phyloP scores from a whole-genome alignment of 2,329 filamentous ascomycete genomes.

The Talaromyces verruculosus region DNA sequence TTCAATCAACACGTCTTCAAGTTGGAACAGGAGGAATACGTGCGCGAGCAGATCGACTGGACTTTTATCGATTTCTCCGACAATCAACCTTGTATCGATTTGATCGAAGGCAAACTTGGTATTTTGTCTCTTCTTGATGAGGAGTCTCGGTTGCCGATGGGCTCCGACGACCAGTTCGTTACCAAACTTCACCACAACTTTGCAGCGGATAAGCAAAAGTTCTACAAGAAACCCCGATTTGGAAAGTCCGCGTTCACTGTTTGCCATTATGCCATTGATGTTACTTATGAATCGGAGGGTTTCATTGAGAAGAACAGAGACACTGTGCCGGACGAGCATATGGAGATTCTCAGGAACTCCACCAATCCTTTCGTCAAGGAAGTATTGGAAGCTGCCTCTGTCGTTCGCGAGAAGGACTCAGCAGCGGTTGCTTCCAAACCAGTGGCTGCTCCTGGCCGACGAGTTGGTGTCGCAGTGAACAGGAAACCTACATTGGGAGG shows the following conservation, averaged over 20 bases:
- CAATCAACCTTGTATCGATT: slow-evolving; percentile 97
- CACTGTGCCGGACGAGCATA: slow-evolving; percentile 96
- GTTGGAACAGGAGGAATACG: slow-evolving; percentile 96
- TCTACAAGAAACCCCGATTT: slow-evolving; percentile 98
- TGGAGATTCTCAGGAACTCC: slow-evolving; percentile 84
- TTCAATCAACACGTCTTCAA: slow-evolving; percentile 99
- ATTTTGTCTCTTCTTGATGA: slow-evolving; percentile 90
- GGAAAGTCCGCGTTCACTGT: slow-evolving; percentile 97
- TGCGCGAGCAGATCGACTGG: slow-evolving; percentile 96
- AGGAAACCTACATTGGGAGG: slow-evolving; percentile 95
- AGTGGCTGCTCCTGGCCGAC: slow-evolving; percentile 68
- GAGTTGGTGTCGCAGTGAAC: slow-evolving; percentile 88
- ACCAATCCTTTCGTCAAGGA: slow-evolving; percentile 81
- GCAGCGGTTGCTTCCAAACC: slow-evolving; percentile 69
- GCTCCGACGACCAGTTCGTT: slow-evolving; percentile 94
- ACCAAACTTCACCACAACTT: slow-evolving; percentile 96
- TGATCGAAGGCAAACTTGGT: slow-evolving; percentile 96
- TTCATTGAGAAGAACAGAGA: slow-evolving; percentile 99
- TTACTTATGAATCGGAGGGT: slow-evolving; percentile 97
- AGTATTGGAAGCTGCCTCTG: slow-evolving; percentile 80
- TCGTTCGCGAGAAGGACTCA: slow-evolving; percentile 85
- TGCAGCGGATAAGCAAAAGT: slow-evolving; percentile 83
- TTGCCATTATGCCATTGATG: slow-evolving; percentile 96
- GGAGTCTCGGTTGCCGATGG: slow-evolving; percentile 95
- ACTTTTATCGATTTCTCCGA: slow-evolving; percentile 99